A percentile compares a stretch with the other conserved stretches of the same genome.
These are phyloP conservation scores for Arachis monticola DNA, from an alignment of 331 rosid species.

Conservation along the genomic window DNA sequence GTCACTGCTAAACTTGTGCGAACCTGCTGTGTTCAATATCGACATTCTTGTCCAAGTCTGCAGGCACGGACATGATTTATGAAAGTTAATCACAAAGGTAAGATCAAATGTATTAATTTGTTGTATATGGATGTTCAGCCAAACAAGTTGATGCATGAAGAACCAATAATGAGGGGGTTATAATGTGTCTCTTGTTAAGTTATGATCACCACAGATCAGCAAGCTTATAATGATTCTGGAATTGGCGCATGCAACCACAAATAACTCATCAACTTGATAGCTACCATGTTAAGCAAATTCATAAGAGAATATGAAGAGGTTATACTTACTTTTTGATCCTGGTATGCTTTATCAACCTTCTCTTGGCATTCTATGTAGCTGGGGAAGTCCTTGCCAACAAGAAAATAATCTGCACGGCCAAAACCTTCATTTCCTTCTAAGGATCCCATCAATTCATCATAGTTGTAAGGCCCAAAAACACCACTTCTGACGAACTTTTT, in stretches of 20 bases:
- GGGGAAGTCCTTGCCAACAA: constrained; percentile 97
- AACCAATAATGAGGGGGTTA: no score
- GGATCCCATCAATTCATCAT: constrained; percentile 84
- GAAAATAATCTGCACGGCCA: constrained; percentile 95
- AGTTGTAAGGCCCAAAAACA: constrained; percentile 74
- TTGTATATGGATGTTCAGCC: constrained; percentile 30
- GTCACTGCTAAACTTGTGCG: constrained; percentile 97
- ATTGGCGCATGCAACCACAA: constrained; percentile 27
- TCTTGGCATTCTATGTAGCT: constrained; percentile 96
- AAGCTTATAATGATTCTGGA: constrained; percentile 20
- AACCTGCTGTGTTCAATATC: constrained; percentile 94
- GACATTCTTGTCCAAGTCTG: constrained; percentile 99
- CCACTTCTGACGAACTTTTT: constrained; percentile 85
- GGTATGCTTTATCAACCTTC: constrained; percentile 83
- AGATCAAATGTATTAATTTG: constrained; percentile 29
- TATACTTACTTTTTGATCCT: constrained; percentile 73
- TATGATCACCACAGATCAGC: not conserved
- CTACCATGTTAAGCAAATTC: constrained; percentile 33
- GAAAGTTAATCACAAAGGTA: constrained; percentile 36
- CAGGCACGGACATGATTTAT: constrained; percentile 19
- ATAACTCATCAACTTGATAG: constrained; percentile 10
- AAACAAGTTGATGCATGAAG: constrained; percentile 32
- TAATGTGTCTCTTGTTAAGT: no score
- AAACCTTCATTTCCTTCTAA: constrained; percentile 94
- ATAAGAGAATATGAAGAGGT: constrained; percentile 3